Percentiles rank a stretch among this genome's conserved stretches.
These are phyloP conservation scores for Exserohilum rostratum DNA, from an alignment of 2,329 filamentous ascomycete genomes.

Conservation along the genomic window DNA sequence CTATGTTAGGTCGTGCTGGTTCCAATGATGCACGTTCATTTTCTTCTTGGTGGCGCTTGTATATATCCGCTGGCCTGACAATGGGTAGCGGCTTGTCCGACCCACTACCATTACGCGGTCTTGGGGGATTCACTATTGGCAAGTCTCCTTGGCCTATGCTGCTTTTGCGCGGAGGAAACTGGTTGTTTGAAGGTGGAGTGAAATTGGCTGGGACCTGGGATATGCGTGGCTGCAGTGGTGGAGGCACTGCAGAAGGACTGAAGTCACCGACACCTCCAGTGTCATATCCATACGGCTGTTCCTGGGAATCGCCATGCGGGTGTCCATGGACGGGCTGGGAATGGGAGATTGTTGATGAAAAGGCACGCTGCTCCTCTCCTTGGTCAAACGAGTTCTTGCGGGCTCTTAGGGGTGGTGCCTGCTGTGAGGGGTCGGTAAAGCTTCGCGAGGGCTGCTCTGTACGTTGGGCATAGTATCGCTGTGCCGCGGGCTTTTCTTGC, in stretches of 20 bases:
- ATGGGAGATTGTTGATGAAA: conserved; percentile 48
- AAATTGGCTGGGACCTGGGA: conserved; percentile 47
- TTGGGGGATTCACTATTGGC: conserved; percentile 30
- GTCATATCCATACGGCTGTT: conserved; percentile 40
- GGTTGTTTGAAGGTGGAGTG: conserved; percentile 41
- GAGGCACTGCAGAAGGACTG: conserved; percentile 59
- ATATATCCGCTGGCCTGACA: conserved; percentile 77
- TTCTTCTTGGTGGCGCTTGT: conserved; percentile 73
- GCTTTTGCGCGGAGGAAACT: conserved; percentile 67
- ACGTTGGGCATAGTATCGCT: conserved; percentile 52
- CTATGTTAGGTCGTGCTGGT: conserved; percentile 62
- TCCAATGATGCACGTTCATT: conserved; percentile 64
- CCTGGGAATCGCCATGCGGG: conserved; percentile 16
- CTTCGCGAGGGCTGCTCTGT: conserved; percentile 37
- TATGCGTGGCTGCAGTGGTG: conserved; percentile 54
- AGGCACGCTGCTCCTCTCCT: conserved; percentile 60
- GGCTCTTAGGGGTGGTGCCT: conserved; percentile 30
- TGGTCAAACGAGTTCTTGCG: conserved; percentile 61
- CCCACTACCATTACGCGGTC: conserved; percentile 38
- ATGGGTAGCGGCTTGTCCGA: conserved; percentile 65
- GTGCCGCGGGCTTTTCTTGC: conserved; percentile 47
- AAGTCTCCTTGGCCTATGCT: conserved; percentile 59
- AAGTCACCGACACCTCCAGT: conserved; percentile 56
- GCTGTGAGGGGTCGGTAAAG: conserved; percentile 51
- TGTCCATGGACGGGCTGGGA: conserved; percentile 23